Conservation (phyloP, 2,329 filamentous ascomycete genomes). For the Dendryphion nanum region DNA sequence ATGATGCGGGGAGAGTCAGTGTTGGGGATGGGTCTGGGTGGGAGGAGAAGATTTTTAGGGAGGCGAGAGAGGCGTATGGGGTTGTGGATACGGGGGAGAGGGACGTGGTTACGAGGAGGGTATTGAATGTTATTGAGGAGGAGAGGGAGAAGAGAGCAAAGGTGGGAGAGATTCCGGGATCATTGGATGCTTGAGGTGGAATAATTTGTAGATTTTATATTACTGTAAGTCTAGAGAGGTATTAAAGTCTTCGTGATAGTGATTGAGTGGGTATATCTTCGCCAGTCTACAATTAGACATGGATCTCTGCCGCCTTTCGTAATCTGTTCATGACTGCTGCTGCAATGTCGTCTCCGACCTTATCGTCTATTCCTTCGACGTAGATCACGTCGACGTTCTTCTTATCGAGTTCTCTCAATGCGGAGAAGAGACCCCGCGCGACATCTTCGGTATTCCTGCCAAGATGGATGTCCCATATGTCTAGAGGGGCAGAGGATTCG, state of each 20-base stretch:
- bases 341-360: constrained; percentile 72
- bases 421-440: constrained; percentile 83
- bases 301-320: constrained; percentile 47
- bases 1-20: constrained; percentile 45
- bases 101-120: constrained; percentile 42
- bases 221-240: no score
- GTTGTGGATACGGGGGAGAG: constrained; percentile 40
- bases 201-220: no score
- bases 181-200: no score
- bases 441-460: constrained; percentile 71
- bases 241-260: no score
- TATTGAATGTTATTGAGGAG: constrained; percentile 41
- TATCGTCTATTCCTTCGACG: constrained; percentile 78
- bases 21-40: constrained; percentile 46
- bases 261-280: no score
- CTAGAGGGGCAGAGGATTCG: constrained; percentile 3
- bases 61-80: constrained; percentile 51
- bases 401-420: constrained; percentile 80
- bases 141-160: constrained; percentile 18
- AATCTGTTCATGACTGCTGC: constrained; percentile 61
- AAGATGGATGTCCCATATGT: constrained; percentile 68
- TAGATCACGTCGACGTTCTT: constrained; percentile 78
- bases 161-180: no score
- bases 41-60: constrained; percentile 47
- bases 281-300: constrained; percentile 11